phyloP scores from a whole-genome alignment of 176 grass and related monocot genomes.

The Guadua angustifolia region DNA sequence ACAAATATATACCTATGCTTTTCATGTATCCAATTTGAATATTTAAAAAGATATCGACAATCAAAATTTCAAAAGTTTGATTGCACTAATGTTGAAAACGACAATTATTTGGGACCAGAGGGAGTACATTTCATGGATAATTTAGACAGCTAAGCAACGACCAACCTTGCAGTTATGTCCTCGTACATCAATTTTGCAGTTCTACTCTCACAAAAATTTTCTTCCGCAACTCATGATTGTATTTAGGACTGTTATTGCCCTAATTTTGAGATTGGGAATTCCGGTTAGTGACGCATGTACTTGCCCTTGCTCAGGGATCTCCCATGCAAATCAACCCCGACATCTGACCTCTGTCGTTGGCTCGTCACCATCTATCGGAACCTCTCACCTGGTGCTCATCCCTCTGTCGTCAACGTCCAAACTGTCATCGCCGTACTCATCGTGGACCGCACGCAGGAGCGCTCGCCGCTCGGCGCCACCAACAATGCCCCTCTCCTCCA shows the following conservation, averaged over 20 bases:
- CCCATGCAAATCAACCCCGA: background rate
- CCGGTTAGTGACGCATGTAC: background rate
- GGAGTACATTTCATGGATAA: background rate
- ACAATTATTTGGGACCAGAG: no score
- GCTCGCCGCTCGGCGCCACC: conserved; percentile 25
- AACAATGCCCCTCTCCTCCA: conserved; percentile 56
- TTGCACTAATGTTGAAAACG: no score
- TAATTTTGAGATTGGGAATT: background rate
- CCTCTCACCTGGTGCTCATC: background rate
- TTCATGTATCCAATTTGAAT: no score
- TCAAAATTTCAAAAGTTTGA: no score
- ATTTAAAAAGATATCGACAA: no score
- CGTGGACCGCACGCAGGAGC: conserved; percentile 44
- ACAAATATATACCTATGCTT: no score
- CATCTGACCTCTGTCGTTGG: no score
- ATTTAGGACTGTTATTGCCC: background rate
- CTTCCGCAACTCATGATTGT: background rate
- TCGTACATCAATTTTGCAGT: background rate
- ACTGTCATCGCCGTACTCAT: conserved; percentile 32
- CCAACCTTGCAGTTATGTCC: background rate
- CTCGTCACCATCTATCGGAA: background rate
- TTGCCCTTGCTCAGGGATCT: background rate
- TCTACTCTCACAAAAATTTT: background rate
- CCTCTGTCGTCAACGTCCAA: conserved; percentile 1
- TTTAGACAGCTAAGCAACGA: conserved; percentile 23